These are phyloP conservation scores for Cystoisospora suis DNA, from an alignment of 169 alveolate genomes.

Conservation along the genomic window DNA sequence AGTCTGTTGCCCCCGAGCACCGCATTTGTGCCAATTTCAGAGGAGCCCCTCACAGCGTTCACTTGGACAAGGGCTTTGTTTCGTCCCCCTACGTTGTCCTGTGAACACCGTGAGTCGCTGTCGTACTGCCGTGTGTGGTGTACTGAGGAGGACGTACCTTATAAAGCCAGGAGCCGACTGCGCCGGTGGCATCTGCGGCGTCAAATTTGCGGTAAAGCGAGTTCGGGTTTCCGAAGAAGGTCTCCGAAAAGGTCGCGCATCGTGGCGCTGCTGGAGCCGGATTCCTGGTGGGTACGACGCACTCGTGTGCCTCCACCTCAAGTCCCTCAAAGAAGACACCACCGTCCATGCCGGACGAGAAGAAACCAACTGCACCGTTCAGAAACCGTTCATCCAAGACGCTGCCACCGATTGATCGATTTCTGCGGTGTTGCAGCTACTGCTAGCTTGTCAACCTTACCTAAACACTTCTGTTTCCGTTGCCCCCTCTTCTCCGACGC, in stretches of 20 bases:
- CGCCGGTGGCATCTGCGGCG: constrained; percentile 24
- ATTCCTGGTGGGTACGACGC: constrained; percentile 61
- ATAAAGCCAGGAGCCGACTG: constrained; percentile 53
- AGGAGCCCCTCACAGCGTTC: constrained; percentile 56
- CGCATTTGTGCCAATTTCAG: constrained; percentile 63
- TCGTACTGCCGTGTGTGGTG: not conserved
- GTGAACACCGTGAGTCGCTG: not conserved
- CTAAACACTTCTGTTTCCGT: constrained; percentile 51
- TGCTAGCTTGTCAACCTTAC: constrained; percentile 4
- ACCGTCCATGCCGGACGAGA: constrained; percentile 83
- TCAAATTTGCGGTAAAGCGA: constrained; percentile 46
- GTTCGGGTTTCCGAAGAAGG: constrained; percentile 67
- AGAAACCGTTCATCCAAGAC: constrained; percentile 84
- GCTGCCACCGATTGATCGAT: constrained; percentile 46
- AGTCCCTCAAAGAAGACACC: constrained; percentile 85
- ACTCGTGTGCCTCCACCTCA: constrained; percentile 77
- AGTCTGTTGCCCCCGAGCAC: constrained; percentile 59
- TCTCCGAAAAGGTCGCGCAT: constrained; percentile 67
- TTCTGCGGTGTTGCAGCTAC: not conserved
- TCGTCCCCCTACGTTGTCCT: constrained; percentile 49
- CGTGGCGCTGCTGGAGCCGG: constrained; percentile 73
- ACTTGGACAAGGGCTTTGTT: constrained; percentile 53
- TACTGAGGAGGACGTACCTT: not conserved
- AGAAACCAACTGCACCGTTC: constrained; percentile 87
- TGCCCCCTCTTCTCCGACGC: constrained; percentile 69